Base-by-base conservation (phyloP, 345 rosid species). In the Garcia nutans region DNA sequence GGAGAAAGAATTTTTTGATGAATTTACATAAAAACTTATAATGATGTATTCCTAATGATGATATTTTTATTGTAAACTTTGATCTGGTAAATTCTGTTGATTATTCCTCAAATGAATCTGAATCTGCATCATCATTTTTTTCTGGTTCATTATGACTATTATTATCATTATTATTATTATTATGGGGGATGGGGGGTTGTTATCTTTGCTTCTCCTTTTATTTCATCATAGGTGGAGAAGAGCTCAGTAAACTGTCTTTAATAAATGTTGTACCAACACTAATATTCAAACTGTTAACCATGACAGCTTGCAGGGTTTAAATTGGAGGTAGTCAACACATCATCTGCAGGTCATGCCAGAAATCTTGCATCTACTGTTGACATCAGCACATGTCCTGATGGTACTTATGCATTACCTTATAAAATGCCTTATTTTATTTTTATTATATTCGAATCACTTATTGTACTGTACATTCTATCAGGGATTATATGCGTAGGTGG, bases 401-500 rank as follows among this genome's bases (percentile, higher is more conserved):
- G 98, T 96, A 90, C 23, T 76, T 33, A 63, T 76, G 55, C 69
- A 60, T 75, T 70, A 47, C 75, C 52, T 33, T 33, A 68, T 76
- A 64, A 75, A 37, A 67, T 78, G 50, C 20, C 64, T 76, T 44
- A 42, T 66, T 42, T 71, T 69, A 63, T 63, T 66, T 47, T 71
- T 69, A 60, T 63, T 69, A 24, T 10, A 22, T 41, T 45, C 70
- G 55, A 23, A 65, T 24, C 42, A 73, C 77, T 79, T 84, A 67
- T 74, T 41, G 68, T 60, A 41, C 80, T 80, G 45, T 65, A 72
- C 19, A 31, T 77, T 76, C 55, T 73, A 84, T 44, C 87, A 96
- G 99, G 99, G 61, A 96, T 96, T 55, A 93, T 96, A 31, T 96
- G 99, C 57, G 91, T 96, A 67, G 99, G 99, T 54, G 99, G 99